Base-by-base conservation (phyloP, 2,329 filamentous ascomycete genomes). In the Dactylellina cionopaga region DNA sequence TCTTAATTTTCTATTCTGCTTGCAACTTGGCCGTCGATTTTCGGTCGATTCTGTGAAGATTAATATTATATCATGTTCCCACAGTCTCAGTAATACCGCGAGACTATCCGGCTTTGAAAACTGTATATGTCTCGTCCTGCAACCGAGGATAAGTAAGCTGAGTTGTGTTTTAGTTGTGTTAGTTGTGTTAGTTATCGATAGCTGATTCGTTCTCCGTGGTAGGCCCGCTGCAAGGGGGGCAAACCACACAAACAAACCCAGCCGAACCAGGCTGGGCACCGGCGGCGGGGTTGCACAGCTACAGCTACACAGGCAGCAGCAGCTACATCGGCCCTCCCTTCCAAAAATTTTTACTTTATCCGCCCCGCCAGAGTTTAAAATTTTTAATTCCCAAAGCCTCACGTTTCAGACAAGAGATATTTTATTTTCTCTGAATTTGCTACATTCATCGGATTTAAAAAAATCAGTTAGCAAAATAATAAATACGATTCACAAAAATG, bases 401-500 rank as follows among this genome's bases (percentile, higher is more conserved):
- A 22, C 24, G 24, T 51, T 31, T 25, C 41, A 39, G 31, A 22
- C 24, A 35, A 59, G 37, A 41, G 29, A 41, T 27, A 46, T 39
- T 24, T n/a, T 31, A 13, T 39, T n/a, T n/a, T n/a, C n/a, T n/a
- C n/a, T n/a, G n/a, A n/a, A n/a, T n/a, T n/a, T n/a, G n/a, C n/a
- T n/a, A n/a, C 15, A 41, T 56, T 56, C 11, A 49, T 17, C 3
- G n/a, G n/a, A n/a, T n/a, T n/a, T n/a, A n/a, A n/a, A n/a, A n/a
- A 46, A 60, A 59, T 60, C 17, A 59, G 7, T 15, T 10, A 35
- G 33, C 52, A 41, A 43, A 44, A 58, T 31, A 31, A 46, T 44
- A 51, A 44, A n/a, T n/a, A 44, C 19, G 15, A 19, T 56, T 15
- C 66, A 78, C n/a, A n/a, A n/a, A 77, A 75, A 80, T 79, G 76